Evolutionary conservation across 2,329 filamentous ascomycete genomes (phyloP), one percentile per base, ranked within the genome.

Genomic region (Cyphellophora attinorum): DNA sequence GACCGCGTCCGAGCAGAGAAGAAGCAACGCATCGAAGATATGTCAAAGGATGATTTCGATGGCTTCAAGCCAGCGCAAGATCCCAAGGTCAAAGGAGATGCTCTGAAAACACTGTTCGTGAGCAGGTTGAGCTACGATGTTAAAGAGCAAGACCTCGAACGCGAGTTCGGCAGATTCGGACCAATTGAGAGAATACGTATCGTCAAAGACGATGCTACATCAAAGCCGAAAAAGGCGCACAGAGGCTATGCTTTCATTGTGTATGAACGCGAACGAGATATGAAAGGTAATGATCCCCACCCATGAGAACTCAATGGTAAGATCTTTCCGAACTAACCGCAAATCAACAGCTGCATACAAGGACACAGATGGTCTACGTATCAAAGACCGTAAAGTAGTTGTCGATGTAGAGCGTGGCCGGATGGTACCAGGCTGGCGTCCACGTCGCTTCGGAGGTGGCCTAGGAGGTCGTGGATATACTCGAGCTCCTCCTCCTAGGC

Each of bases 381-480:
- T 98, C 64, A 93, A 86, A 58, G 88, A 93, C 56, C 79, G 89
- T 54, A 79, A 81, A 51, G 84, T 96, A 53, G 77, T 94, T 55
- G 86, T 96, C 52, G 91, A 98, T 56, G 89, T 96, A 41, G 91
- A 98, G 64, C 80, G 91, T 54, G 91, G 91, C 48, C 81, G 91
- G 49, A 96, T 91, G 19, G 85, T 95, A 27, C 83, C 84, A 54
- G 85, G 82, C 31, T 98, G 91, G 91, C 82, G 84, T 54, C 91
- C 91, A 42, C 80, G 84, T 48, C 81, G 91, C 45, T 81, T 93
- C 34, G 91, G 89, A 38, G 91, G 91, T 46, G 91, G 91, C 30
- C 74, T 95, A 3, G 91, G 91, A 43, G 89, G 89, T 29, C 79
- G 91, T 51, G 83, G 85, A 45, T 96, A 96, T 61, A 96, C 89